A percentile compares a stretch with the other conserved stretches of the same genome.
Evolutionary conservation across 345 rosid genomes (phyloP).

Genomic region (Geranium rotundifolium): DNA sequence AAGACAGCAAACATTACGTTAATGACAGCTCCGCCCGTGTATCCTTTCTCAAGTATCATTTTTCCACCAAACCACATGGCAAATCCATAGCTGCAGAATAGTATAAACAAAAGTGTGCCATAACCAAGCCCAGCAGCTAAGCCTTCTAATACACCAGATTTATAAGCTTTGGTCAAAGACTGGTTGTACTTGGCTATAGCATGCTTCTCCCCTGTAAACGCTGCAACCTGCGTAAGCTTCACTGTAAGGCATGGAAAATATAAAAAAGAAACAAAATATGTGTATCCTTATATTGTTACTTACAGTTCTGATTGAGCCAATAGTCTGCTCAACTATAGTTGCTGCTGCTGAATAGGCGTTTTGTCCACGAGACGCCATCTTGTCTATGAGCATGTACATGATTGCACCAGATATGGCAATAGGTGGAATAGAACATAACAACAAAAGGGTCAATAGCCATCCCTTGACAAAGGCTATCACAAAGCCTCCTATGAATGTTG

Average conservation of each 20-base stretch:
- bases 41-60: conserved; percentile 50
- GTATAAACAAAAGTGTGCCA: conserved; percentile 22
- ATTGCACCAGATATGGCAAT: conserved; percentile 44
- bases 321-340: conserved; percentile 44
- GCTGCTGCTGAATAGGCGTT: conserved; percentile 49
- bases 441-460: conserved; percentile 58
- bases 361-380: conserved; percentile 40
- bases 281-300: background rate
- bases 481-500: conserved; percentile 59
- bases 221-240: conserved; percentile 36
- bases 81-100: conserved; percentile 38
- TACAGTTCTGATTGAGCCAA: conserved; percentile 73
- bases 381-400: conserved; percentile 27
- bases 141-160: conserved; percentile 43
- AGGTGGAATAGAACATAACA: conserved; percentile 47
- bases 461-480: conserved; percentile 52
- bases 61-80: conserved; percentile 60
- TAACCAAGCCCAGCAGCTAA: conserved; percentile 43
- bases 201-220: conserved; percentile 58
- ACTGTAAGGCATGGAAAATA: background rate
- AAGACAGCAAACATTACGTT: conserved; percentile 43
- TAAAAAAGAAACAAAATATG: background rate
- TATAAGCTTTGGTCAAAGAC: conserved; percentile 36
- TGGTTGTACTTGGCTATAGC: conserved; percentile 41
- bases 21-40: conserved; percentile 46